Base-by-base conservation (phyloP, 441 rosid genomes). In the Populus hybrid region DNA sequence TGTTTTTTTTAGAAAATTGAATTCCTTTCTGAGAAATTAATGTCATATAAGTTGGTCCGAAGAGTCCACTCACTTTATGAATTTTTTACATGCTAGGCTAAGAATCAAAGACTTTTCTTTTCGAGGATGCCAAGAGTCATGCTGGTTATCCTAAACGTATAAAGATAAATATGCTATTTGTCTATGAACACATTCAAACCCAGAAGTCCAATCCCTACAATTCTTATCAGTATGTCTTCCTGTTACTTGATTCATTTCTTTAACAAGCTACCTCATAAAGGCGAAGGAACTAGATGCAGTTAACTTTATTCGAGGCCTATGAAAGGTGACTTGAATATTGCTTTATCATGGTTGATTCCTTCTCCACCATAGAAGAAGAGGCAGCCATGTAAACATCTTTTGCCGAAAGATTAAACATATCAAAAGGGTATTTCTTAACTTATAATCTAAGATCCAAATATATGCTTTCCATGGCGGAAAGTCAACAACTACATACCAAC, bases 281-380 rank as follows among this genome's bases (percentile, higher is more conserved):
- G 35, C 5, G 38, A 14, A 3, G 66, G 70, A 74, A 74, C 30
- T 59, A 74, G 77, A 74, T 74, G 36, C 77, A 16, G 1, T 65
- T 38, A 23, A 2, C 24, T 74, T 40, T 40, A 38, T 65, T 74
- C 46, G 2, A 8, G 26, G 61, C 9, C 61, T 6, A 18, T 53
- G 21, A 18, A 53, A 6, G 61, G 21, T 53, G n/a, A 53, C 21
- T 53, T 53, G 59, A 50, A 16, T 53, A 6, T 53, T 53, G 21
- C 61, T 53, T 53, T 53, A 16, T 6, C 61, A 53, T 53, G 21
- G 21, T 35, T 21, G 69, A 74, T 73, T 73, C 57, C 57, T 53
- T 0, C 21, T 53, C 61, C 61, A 53, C 61, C 61, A 18, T 53
- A 53, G 61, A 53, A 18, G 21, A 5, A 16, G 61, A 53, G 61